Percentiles rank a stretch among this genome's conserved stretches.
These are phyloP conservation scores for Musa beccarii DNA, from an alignment of 176 grass and related monocot species.

Conservation along the genomic window DNA sequence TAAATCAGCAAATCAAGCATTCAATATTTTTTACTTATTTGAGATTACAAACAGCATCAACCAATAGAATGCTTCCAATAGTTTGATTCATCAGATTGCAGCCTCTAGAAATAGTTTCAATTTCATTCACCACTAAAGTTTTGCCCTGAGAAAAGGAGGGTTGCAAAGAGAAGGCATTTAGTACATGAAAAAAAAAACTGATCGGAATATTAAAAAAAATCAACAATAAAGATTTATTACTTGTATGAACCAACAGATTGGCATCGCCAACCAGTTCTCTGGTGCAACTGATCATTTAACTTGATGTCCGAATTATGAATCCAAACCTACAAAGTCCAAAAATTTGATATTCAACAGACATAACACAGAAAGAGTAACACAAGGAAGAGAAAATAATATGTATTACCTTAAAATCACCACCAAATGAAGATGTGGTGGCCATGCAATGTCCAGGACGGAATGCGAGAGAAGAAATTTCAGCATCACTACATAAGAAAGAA, in stretches of 20 bases:
- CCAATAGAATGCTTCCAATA: no score
- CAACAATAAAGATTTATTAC: constrained; percentile 24
- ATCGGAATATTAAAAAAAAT: constrained; percentile 13
- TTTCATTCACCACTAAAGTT: neutral
- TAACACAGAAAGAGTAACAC: neutral
- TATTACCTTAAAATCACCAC: constrained; percentile 83
- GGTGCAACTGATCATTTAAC: constrained; percentile 30
- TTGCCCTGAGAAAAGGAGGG: neutral
- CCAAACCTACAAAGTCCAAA: constrained; percentile 49
- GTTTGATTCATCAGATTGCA: no score
- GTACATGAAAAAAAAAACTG: neutral
- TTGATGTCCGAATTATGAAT: constrained; percentile 31
- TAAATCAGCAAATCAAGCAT: no score
- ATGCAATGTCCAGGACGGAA: constrained; percentile 67
- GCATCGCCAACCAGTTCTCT: constrained; percentile 88
- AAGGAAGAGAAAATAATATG: constrained; percentile 2
- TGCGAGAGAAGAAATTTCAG: constrained; percentile 57
- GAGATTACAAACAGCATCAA: no score
- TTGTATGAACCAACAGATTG: constrained; percentile 97
- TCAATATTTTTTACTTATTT: no score
- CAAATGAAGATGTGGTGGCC: constrained; percentile 72
- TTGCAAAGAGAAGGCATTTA: constrained; percentile 1
- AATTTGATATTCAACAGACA: constrained; percentile 8
- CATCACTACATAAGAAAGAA: constrained; percentile 44
- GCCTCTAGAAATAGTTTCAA: neutral